A percentile compares a stretch with the other conserved stretches of the same genome.
phyloP scores from a whole-genome alignment of 257 asterid species.

The Parsonsia alboflavescens region DNA sequence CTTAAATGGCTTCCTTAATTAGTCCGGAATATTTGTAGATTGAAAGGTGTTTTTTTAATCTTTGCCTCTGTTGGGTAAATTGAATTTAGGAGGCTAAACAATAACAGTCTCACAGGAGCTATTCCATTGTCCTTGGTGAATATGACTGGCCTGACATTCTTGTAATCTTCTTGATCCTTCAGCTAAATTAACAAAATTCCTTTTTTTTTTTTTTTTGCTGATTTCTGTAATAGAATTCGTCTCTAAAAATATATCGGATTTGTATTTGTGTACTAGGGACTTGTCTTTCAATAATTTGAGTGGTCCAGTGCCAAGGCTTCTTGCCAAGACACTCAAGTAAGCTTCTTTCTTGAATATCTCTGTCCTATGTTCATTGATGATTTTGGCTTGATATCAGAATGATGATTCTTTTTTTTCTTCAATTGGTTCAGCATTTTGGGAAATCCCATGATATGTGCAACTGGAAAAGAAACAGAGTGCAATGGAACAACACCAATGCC shows the following conservation, averaged over 20 bases:
- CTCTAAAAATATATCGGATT: conserved; percentile 9
- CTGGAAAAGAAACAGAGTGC: conserved; percentile 81
- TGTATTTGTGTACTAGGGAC: conserved; percentile 45
- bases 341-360: conserved; percentile 10
- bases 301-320: conserved; percentile 78
- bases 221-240: conserved; percentile 10
- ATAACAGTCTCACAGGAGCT: conserved; percentile 76
- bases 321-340: conserved; percentile 84
- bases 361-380: background rate
- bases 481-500: conserved; percentile 74
- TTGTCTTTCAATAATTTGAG: conserved; percentile 89
- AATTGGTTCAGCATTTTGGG: conserved; percentile 61
- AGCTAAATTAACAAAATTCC: background rate
- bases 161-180: conserved; percentile 47
- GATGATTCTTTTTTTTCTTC: background rate
- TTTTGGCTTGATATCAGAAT: conserved; percentile 4
- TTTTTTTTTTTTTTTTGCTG: background rate
- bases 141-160: conserved; percentile 68
- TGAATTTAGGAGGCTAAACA: conserved; percentile 74
- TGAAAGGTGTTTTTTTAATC: no score
- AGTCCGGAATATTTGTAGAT: no score
- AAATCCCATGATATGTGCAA: conserved; percentile 80
- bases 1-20: background rate
- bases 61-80: background rate
- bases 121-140: conserved; percentile 63